These are phyloP conservation scores for Lasiosphaeria ovina DNA, from an alignment of 495 filamentous ascomycete species.

Conservation along the genomic window DNA sequence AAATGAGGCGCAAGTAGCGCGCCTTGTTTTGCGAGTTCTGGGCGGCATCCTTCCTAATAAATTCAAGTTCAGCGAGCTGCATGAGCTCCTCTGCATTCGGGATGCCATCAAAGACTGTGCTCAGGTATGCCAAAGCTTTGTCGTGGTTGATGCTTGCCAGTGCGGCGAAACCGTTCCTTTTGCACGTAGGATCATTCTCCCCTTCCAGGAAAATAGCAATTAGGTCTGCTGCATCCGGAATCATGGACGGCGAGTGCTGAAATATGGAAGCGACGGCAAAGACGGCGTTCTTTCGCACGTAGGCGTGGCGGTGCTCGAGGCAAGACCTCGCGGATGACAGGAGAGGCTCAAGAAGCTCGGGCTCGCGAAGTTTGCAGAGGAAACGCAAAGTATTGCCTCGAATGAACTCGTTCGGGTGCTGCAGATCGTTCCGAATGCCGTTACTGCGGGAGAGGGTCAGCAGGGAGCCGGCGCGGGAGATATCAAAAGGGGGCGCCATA, in stretches of 20 bases:
- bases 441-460: conserved; percentile 59
- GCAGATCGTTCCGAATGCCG: conserved; percentile 94
- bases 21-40: conserved; percentile 94
- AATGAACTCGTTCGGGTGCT: conserved; percentile 98
- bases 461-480: not conserved
- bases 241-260: conserved; percentile 84
- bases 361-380: conserved; percentile 91
- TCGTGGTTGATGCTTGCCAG: conserved; percentile 89
- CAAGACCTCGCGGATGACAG: conserved; percentile 88
- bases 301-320: conserved; percentile 93
- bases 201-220: conserved; percentile 85
- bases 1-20: conserved; percentile 88
- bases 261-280: conserved; percentile 92
- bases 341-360: conserved; percentile 94
- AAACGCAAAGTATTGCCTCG: conserved; percentile 95
- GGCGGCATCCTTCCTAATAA: conserved; percentile 96
- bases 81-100: conserved; percentile 91
- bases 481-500: conserved; percentile 44
- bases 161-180: conserved; percentile 95
- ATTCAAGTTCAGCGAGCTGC: conserved; percentile 91
- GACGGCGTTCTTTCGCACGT: conserved; percentile 96
- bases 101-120: conserved; percentile 88
- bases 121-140: conserved; percentile 85
- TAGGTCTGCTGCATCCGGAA: conserved; percentile 93
- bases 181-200: conserved; percentile 95